These are phyloP conservation scores for Wickerhamomyces sydowiorum DNA, from an alignment of 805 yeast genomes.

Conservation along the genomic window DNA sequence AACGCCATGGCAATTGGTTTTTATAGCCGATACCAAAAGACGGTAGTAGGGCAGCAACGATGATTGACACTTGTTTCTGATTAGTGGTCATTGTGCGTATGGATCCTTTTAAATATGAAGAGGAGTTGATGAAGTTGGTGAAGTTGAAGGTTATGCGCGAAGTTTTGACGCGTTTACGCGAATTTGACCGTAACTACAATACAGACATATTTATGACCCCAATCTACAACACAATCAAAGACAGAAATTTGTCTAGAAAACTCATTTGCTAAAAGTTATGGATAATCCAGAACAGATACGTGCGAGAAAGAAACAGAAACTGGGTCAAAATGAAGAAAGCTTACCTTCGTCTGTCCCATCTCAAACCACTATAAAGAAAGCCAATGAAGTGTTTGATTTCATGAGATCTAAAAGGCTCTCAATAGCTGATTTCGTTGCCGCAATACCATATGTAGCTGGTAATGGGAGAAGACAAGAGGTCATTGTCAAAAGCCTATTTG, in stretches of 20 bases:
- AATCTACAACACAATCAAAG: no score
- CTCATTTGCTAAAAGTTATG: no score
- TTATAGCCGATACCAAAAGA: slow-evolving; percentile 77
- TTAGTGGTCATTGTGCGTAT: background rate
- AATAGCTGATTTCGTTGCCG: background rate
- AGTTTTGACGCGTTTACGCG: background rate
- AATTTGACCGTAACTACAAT: no score
- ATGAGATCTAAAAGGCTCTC: slow-evolving; percentile 1
- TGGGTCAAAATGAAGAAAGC: background rate
- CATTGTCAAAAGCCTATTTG: background rate
- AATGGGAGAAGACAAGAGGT: slow-evolving; percentile 1
- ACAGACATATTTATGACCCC: no score
- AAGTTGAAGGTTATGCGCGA: background rate
- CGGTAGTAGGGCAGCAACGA: slow-evolving; percentile 86
- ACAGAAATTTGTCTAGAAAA: no score
- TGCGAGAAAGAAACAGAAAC: background rate
- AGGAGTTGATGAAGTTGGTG: background rate
- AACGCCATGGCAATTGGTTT: slow-evolving; percentile 84
- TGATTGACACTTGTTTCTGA: slow-evolving; percentile 43
- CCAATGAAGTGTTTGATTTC: slow-evolving; percentile 1
- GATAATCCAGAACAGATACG: background rate
- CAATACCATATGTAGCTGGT: background rate
- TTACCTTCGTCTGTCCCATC: background rate
- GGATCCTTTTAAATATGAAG: background rate
- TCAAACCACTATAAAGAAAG: slow-evolving; percentile 1